Percentiles rank a stretch among this genome's conserved stretches.
phyloP scores from a whole-genome alignment of 768 basidiomycete species.

The Neoboletus subvelutipes region DNA sequence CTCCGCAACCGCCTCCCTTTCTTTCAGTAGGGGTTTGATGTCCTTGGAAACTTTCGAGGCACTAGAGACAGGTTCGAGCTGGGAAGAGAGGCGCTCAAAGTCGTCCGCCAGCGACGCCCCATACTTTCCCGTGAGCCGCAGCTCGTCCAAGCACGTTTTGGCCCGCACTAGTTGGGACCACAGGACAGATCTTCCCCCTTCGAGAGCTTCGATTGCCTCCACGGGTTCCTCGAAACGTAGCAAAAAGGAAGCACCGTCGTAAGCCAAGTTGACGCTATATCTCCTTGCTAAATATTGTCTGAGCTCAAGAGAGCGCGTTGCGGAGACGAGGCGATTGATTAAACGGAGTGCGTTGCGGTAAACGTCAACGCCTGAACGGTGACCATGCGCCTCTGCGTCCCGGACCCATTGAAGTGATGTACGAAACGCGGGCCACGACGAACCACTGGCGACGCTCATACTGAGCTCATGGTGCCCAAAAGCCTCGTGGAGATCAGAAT shows the following conservation, averaged over 20 bases:
- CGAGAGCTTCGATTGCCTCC: constrained; percentile 33
- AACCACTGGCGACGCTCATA: constrained; percentile 11
- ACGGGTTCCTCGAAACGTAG: constrained; percentile 22
- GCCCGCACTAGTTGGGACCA: constrained; percentile 35
- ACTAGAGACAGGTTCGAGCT: constrained; percentile 13
- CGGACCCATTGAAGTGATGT: constrained; percentile 24
- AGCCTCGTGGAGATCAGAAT: constrained; percentile 24
- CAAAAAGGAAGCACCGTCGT: constrained; percentile 29
- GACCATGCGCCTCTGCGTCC: constrained; percentile 21
- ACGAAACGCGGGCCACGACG: constrained; percentile 19
- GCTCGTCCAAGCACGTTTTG: constrained; percentile 26
- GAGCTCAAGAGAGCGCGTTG: constrained; percentile 17
- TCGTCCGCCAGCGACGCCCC: constrained; percentile 19
- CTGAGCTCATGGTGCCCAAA: constrained; percentile 28
- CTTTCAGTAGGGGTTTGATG: constrained; percentile 22
- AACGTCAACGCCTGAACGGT: constrained; percentile 29
- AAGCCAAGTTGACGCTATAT: constrained; percentile 20
- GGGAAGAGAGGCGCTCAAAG: constrained; percentile 22
- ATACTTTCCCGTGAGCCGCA: constrained; percentile 22
- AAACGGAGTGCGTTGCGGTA: constrained; percentile 29
- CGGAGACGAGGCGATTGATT: constrained; percentile 19
- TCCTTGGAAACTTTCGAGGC: constrained; percentile 17
- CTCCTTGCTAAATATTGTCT: constrained; percentile 15
- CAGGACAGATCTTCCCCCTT: constrained; percentile 33
- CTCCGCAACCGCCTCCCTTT: constrained; percentile 26